phyloP scores from a whole-genome alignment of 2,329 filamentous ascomycete genomes.

The Sarocladium kiliense region DNA sequence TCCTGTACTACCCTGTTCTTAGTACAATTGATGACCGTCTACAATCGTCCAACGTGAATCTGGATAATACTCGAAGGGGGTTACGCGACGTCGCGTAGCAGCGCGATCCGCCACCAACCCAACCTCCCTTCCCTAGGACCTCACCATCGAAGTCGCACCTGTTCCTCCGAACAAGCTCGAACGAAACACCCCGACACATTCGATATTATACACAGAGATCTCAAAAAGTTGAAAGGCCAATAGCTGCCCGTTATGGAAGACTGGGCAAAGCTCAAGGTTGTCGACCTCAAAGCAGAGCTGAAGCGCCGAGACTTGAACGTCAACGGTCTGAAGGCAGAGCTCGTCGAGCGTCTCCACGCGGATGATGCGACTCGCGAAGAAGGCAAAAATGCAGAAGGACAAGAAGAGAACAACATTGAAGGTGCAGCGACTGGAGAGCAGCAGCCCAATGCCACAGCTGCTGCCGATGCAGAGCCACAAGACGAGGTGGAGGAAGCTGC shows the following conservation, averaged over 20 bases:
- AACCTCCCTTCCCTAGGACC: too few species aligned
- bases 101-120: too few species aligned
- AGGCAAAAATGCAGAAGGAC: neutral
- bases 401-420: constrained; percentile 17
- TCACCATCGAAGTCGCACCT: neutral
- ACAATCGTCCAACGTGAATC: too few species aligned
- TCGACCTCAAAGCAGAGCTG: constrained; percentile 69
- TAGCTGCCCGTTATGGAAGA: constrained; percentile 35
- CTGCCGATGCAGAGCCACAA: constrained; percentile 7
- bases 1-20: too few species aligned
- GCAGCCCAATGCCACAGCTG: neutral
- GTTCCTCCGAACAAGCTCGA: neutral
- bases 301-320: constrained; percentile 65
- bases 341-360: constrained; percentile 58
- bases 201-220: neutral
- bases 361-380: constrained; percentile 22
- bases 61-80: too few species aligned
- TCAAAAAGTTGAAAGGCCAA: neutral
- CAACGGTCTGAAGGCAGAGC: constrained; percentile 65
- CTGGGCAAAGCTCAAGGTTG: constrained; percentile 62
- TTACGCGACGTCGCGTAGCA: too few species aligned
- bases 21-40: too few species aligned
- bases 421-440: constrained; percentile 6
- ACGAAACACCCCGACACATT: neutral
- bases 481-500: constrained; percentile 9